Evolutionary conservation across 2,329 filamentous ascomycete genomes (phyloP), one percentile per base, ranked within the genome.

Genomic region (Penicillium sp.): DNA sequence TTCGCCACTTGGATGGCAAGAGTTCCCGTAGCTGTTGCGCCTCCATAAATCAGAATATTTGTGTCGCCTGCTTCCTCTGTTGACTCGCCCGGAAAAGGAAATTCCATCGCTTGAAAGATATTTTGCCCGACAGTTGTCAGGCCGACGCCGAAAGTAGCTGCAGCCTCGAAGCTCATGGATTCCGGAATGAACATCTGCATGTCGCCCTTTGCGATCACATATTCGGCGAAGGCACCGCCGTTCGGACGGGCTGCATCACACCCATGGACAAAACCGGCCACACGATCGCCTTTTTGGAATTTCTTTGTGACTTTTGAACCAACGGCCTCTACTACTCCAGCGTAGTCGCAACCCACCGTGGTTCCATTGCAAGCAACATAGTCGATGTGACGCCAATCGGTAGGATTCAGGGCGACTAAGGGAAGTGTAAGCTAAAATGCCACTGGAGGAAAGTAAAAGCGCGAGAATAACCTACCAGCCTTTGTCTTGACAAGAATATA

Each of bases 141-240:
- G 2, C 71, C 74, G 0, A 74, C 64, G 1, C 72, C 70, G 3
- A 77, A 52, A 0, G 73, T 76, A 1, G 70, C 61, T 1, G 72
- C 75, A 10, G 74, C 68, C 42, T 75, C 70, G 38, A 71, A 69
- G 22, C 60, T 67, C 42, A 77, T 45, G 30, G 49, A 57, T 4
- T 71, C 64, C 0, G 72, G 67, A 7, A 77, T 57, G 33, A 64
- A 64, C 15, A 71, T 57, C 37, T 67, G 60, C 1, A 75, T 44
- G 35, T 72, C 71, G 3, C 62, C 72, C 46, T 74, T 76, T 3
- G 65, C 71, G 8, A 70, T 63, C 36, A 71, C 60, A 47, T 73
- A 72, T 36, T 77, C 66, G 5, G 69, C 72, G 48, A 77, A 79
- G 2, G 68, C 66, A 4, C 75, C 76, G 39, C 71, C 66, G 29